Base-by-base conservation (phyloP, 2,329 filamentous ascomycete genomes). In the Ascochyta viciae-villosae region DNA sequence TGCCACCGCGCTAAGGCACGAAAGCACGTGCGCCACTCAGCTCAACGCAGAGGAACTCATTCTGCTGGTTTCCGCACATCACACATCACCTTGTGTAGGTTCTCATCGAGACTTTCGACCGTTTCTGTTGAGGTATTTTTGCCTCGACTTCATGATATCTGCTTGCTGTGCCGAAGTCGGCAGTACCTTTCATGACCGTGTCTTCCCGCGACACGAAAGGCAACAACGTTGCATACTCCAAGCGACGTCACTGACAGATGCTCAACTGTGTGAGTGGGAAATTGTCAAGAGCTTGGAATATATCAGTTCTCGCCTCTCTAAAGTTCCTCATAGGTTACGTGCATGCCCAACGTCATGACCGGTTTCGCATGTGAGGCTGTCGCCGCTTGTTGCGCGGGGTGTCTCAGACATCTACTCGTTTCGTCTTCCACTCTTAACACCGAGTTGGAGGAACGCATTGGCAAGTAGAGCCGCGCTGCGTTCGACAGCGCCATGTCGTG, bases 1-100 rank as follows among this genome's bases (percentile, higher is more conserved):
- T 27, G 53, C 53, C 53, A 56, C 53, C 37, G 19, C 53, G 46
- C 47, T 38, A 47, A 39, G 10, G 31, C 53, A 37, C 53, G 53
- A 37, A 19, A 16, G 26, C 53, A 55, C 53, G 53, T 55, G 46
- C 13, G 16, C 37, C 37, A 22, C 40, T 39, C 8, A 10, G 27
- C 27, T 29, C 7, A 29, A 10, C 27, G 27, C 27, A 29, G 27
- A 29, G 7, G 9, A 10, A 29, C 2, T 10, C 26, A 27, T 27
- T 9, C 26, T 27, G 9, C 26, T 27, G 6, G 9, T 7, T 7
- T 27, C 7, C 27, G 27, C 8, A 10, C 27, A 29, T 29, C 7
- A 12, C 3, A 29, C 27, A 12, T 29, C 27, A 29, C 8, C 27
- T 29, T 10, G 3, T 10, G 9, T 8, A 29, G 8, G 3, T 29